Evolutionary conservation across 805 yeast species (phyloP).

Genomic region (Ascoidea rubescens): DNA sequence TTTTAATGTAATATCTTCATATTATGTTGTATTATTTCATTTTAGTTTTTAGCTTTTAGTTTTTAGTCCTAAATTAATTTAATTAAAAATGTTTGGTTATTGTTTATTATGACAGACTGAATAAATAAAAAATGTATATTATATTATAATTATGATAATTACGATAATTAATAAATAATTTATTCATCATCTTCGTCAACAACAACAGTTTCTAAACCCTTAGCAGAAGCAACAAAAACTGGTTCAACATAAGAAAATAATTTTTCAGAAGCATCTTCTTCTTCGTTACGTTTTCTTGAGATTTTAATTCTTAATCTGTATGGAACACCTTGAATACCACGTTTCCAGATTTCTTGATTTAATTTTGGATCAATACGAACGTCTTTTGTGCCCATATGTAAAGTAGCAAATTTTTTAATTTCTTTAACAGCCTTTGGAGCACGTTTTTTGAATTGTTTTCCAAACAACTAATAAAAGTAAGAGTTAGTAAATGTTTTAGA

Average conservation of each 20-base stretch:
- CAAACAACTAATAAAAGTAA: conserved; percentile 58
- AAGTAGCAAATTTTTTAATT: conserved; percentile 94
- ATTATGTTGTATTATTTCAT: conserved; percentile 1
- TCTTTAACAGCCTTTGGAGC: conserved; percentile 99
- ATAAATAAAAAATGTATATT: no score
- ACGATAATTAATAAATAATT: neutral
- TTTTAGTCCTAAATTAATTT: neutral
- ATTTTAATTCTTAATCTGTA: conserved; percentile 97
- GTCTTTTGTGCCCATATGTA: conserved; percentile 98
- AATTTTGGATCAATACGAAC: conserved; percentile 98
- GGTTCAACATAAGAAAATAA: conserved; percentile 97
- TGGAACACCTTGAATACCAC: conserved; percentile 99
- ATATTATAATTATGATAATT: conserved; percentile 8
- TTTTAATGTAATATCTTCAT: no score
- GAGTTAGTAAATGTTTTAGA: conserved; percentile 25
- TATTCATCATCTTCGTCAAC: conserved; percentile 67
- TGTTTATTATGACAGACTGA: no score
- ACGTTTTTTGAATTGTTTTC: conserved; percentile 98
- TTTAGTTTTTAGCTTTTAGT: neutral
- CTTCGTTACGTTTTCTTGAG: conserved; percentile 99
- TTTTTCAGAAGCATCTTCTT: conserved; percentile 97
- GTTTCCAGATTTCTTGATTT: conserved; percentile 97
- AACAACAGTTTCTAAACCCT: conserved; percentile 97
- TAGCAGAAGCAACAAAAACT: conserved; percentile 84
- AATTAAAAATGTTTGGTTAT: no score